Evolutionary conservation across 1,284 basidiomycete species (phyloP).

Genomic region (Cutaneotrichosporon dermatis): DNA sequence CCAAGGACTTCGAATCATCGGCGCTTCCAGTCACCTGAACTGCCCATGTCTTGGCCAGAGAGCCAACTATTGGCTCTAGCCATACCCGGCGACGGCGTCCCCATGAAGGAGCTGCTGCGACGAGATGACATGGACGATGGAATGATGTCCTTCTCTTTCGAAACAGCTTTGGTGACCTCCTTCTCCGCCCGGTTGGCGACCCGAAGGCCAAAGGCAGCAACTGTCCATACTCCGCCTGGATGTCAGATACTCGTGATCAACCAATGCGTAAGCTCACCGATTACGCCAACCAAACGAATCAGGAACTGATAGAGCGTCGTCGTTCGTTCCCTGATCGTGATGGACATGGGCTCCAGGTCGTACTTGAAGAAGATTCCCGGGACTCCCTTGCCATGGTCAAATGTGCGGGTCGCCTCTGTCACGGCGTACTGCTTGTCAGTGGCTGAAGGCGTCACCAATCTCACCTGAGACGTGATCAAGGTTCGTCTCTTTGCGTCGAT

Average conservation of each 20-base stretch:
- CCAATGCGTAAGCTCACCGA: conserved; percentile 29
- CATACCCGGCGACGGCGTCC: conserved; percentile 1
- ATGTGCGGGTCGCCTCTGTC: conserved; percentile 77
- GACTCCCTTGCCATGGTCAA: conserved; percentile 71
- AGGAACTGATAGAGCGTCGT: conserved; percentile 74
- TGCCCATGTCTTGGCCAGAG: neutral
- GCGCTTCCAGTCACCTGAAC: conserved; percentile 21
- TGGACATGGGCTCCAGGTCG: conserved; percentile 83
- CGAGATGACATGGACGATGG: conserved; percentile 22
- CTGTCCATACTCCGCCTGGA: conserved; percentile 50
- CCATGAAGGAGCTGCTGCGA: conserved; percentile 3
- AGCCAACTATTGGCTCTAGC: conserved; percentile 19
- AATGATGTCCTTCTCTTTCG: conserved; percentile 36
- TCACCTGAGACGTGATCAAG: conserved; percentile 61
- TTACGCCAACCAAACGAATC: conserved; percentile 58
- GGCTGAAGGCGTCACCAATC: neutral
- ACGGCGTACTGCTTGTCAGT: conserved; percentile 73
- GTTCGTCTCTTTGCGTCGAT: conserved; percentile 61
- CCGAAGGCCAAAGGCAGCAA: conserved; percentile 46
- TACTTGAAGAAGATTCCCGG: conserved; percentile 97
- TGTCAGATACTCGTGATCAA: neutral
- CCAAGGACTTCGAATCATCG: conserved; percentile 5
- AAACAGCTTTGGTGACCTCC: conserved; percentile 36
- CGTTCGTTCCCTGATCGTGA: conserved; percentile 82
- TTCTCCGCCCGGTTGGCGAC: conserved; percentile 46